A percentile compares a stretch with the other conserved stretches of the same genome.
Conservation (phyloP, 495 filamentous ascomycete species). For the Neurospora hispaniola region DNA sequence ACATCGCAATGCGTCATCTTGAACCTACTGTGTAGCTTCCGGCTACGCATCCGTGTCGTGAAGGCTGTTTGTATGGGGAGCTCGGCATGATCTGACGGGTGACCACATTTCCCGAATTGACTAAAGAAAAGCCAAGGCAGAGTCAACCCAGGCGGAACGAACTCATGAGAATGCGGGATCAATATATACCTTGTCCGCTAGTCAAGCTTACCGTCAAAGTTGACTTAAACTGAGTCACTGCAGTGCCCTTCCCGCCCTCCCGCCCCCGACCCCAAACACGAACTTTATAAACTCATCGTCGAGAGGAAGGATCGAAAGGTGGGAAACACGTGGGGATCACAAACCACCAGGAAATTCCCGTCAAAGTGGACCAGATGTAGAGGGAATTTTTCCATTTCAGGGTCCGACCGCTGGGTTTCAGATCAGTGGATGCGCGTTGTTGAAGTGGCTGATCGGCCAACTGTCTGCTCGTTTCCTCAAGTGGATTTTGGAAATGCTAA, state of each 20-base stretch:
- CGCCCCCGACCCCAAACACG: background rate
- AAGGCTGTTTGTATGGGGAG: background rate
- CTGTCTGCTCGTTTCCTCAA: background rate
- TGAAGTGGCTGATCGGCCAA: background rate
- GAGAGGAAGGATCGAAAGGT: background rate
- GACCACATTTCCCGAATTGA: background rate
- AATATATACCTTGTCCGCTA: background rate
- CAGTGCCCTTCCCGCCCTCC: background rate
- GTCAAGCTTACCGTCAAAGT: background rate
- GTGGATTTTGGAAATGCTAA: background rate
- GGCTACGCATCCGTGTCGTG: background rate
- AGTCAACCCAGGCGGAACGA: background rate
- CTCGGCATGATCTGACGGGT: background rate
- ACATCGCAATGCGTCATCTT: background rate
- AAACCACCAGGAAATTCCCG: background rate
- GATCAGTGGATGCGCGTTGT: background rate
- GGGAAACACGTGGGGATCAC: background rate
- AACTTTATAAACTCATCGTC: background rate
- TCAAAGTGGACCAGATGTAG: background rate
- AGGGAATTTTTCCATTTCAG: background rate
- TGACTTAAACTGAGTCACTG: background rate
- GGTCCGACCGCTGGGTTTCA: background rate
- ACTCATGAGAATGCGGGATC: background rate
- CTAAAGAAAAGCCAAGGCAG: background rate
- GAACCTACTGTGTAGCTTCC: background rate